Percentiles rank a stretch among this genome's conserved stretches.
Conservation (phyloP, 2,329 filamentous ascomycete genomes). For the Dactylellina haptotyla region DNA sequence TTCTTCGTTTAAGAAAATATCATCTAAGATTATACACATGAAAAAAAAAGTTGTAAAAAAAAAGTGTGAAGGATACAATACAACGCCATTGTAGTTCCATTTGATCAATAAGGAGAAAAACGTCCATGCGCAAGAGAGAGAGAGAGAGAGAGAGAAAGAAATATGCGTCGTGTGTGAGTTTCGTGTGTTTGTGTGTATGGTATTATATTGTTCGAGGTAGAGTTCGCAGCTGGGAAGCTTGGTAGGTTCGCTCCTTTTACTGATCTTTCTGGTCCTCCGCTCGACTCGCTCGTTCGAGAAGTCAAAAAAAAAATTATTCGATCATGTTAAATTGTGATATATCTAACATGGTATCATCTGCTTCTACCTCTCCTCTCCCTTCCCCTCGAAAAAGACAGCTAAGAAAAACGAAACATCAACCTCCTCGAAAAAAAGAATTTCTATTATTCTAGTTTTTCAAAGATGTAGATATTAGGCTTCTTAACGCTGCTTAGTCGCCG, state of each 20-base stretch:
- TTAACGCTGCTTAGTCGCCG: slow-evolving; percentile 71
- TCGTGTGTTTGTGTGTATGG: too few relatives aligned
- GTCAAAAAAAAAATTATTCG: too few relatives aligned
- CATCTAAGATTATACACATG: slow-evolving; percentile 31
- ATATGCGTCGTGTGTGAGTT: neutral
- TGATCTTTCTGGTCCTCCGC: too few relatives aligned
- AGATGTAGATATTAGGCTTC: too few relatives aligned
- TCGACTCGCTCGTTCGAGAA: too few relatives aligned
- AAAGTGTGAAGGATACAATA: neutral
- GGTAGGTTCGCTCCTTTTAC: too few relatives aligned
- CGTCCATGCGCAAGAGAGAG: neutral
- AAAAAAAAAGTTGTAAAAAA: slow-evolving; percentile 20
- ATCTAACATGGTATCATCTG: neutral
- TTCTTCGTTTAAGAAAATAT: too few relatives aligned
- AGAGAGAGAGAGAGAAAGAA: too few relatives aligned
- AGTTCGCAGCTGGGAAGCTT: too few relatives aligned
- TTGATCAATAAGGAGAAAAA: slow-evolving; percentile 2
- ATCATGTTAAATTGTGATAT: too few relatives aligned
- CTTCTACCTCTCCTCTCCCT: neutral
- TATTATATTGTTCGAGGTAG: too few relatives aligned
- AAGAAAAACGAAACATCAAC: too few relatives aligned
- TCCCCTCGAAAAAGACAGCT: neutral
- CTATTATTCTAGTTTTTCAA: neutral
- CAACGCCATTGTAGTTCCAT: neutral
- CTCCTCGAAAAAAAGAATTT: neutral